These are phyloP conservation scores for Torulaspora franciscae DNA, from an alignment of 805 yeast genomes.

Conservation along the genomic window DNA sequence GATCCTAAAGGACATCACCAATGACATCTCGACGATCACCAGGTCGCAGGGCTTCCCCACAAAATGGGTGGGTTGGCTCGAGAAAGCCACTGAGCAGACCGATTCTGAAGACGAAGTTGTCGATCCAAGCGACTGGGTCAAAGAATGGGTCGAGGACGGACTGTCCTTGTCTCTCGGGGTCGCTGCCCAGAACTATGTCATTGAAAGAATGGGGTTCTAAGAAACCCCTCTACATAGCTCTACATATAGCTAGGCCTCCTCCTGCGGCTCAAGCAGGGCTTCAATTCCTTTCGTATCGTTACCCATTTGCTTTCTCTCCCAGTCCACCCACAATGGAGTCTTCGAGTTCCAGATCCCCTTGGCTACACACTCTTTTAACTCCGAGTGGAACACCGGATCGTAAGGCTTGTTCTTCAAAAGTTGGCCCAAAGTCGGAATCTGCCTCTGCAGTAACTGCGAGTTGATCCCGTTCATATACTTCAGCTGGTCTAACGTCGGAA, in stretches of 20 bases:
- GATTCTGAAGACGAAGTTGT: conserved; percentile 41
- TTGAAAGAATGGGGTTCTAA: conserved; percentile 59
- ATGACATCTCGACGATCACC: conserved; percentile 65
- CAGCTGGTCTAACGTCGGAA: conserved; percentile 33
- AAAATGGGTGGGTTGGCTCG: conserved; percentile 92
- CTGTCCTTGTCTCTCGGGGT: conserved; percentile 76
- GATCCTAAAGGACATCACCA: conserved; percentile 71
- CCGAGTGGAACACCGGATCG: conserved; percentile 22
- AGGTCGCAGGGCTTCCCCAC: conserved; percentile 87
- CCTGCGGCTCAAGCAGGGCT: conserved; percentile 7
- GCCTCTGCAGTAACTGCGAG: conserved; percentile 13
- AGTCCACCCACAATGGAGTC: conserved; percentile 34
- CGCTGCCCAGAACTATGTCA: conserved; percentile 84
- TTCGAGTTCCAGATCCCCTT: conserved; percentile 25
- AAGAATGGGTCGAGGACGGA: conserved; percentile 75
- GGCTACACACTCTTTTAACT: conserved; percentile 19
- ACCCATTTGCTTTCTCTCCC: conserved; percentile 34
- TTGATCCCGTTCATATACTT: conserved; percentile 25
- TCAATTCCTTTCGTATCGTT: conserved; percentile 19
- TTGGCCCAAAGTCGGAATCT: conserved; percentile 19
- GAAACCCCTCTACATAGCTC: not conserved
- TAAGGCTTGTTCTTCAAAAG: conserved; percentile 15
- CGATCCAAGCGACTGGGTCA: conserved; percentile 80
- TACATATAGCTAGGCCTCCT: not conserved
- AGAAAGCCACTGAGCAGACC: conserved; percentile 29